Evolutionary conservation across 768 basidiomycete genomes (phyloP).

Genomic region (Holtermannia corniformis): DNA sequence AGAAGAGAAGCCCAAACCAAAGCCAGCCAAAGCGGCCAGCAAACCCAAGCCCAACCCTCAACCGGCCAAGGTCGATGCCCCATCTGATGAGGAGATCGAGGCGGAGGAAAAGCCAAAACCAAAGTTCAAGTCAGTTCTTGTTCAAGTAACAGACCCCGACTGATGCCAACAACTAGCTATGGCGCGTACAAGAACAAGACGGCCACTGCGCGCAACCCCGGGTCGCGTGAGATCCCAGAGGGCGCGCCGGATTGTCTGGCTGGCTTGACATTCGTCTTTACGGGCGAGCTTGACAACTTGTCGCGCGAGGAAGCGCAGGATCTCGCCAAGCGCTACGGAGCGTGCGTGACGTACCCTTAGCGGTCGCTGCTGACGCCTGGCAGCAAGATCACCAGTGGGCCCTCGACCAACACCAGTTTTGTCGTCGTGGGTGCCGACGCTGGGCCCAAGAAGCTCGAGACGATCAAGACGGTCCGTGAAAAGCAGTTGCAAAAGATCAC

Average conservation of each 20-base stretch:
- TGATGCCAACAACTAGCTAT: constrained; percentile 46
- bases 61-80: constrained; percentile 12
- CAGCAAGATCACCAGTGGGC: constrained; percentile 77
- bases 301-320: constrained; percentile 79
- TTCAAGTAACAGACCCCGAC: constrained; percentile 4
- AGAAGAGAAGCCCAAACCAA: constrained; percentile 7
- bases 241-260: constrained; percentile 63
- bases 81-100: constrained; percentile 11
- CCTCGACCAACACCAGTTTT: constrained; percentile 79
- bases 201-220: constrained; percentile 35
- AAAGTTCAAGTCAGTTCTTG: constrained; percentile 42
- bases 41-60: constrained; percentile 4
- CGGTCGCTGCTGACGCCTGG: not conserved
- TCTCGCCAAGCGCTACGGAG: constrained; percentile 84
- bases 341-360: constrained; percentile 48
- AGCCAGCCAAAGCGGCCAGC: constrained; percentile 4
- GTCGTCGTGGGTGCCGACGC: constrained; percentile 83
- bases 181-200: constrained; percentile 48
- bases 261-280: constrained; percentile 88
- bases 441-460: constrained; percentile 75
- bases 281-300: constrained; percentile 79
- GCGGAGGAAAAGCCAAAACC: constrained; percentile 35
- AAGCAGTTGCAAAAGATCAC: not conserved
- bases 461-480: constrained; percentile 49
- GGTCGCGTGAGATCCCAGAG: constrained; percentile 63